A percentile compares a stretch with the other conserved stretches of the same genome.
These are phyloP conservation scores for Lipomyces oligophaga DNA, from an alignment of 805 yeast species.

Conservation along the genomic window DNA sequence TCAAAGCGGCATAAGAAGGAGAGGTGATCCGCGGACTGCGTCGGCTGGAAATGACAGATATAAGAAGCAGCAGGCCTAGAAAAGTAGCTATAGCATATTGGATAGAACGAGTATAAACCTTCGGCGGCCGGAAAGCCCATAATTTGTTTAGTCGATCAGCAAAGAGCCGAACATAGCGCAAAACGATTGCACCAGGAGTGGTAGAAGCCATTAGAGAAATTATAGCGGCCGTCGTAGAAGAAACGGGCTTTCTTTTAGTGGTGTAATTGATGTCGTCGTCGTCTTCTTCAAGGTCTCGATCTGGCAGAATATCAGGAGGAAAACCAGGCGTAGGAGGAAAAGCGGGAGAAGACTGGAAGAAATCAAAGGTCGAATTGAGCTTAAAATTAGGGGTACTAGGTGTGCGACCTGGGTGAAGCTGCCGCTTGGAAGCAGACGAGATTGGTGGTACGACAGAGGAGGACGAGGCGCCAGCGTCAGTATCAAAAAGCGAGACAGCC, in stretches of 20 bases:
- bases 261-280: not conserved
- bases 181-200: not conserved
- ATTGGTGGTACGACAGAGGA: not conserved
- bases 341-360: not conserved
- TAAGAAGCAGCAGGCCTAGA: slow-evolving; percentile 16
- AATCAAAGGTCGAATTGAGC: not conserved
- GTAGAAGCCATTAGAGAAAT: not conserved
- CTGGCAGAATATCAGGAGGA: not conserved
- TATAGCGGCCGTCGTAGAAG: not conserved
- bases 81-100: slow-evolving; percentile 22
- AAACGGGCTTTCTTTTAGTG: not conserved
- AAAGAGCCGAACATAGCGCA: not conserved
- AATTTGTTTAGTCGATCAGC: not conserved
- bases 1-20: slow-evolving; percentile 27
- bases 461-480: slow-evolving; percentile 5
- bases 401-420: slow-evolving; percentile 1
- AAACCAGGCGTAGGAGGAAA: not conserved
- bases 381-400: not conserved
- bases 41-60: slow-evolving; percentile 3
- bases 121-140: slow-evolving; percentile 9
- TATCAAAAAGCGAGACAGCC: slow-evolving; percentile 18
- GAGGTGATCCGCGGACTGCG: slow-evolving; percentile 9
- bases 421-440: not conserved
- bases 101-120: slow-evolving; percentile 17
- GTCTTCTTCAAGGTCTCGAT: not conserved